A percentile compares a stretch with the other conserved stretches of the same genome.
Conservation (phyloP, 2,329 filamentous ascomycete genomes). For the Colletotrichum echinochloae region DNA sequence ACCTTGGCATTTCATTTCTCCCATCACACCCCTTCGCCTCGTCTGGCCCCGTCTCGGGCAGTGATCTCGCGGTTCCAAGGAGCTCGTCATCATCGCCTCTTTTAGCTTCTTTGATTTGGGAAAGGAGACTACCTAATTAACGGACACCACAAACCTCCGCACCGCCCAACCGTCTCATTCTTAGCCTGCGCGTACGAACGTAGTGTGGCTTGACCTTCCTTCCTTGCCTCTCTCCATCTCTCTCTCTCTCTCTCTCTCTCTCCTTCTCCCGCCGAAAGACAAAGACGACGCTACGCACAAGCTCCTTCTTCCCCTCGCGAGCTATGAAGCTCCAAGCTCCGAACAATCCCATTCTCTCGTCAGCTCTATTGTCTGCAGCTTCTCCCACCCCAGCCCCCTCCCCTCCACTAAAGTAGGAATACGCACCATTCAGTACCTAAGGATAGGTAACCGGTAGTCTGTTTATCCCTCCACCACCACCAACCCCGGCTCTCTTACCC, state of each 20-base stretch:
- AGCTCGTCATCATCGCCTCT: not conserved
- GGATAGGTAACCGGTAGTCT: no score
- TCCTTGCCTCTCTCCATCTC: not conserved
- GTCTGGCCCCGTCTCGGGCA: not conserved
- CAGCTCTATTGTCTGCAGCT: not conserved
- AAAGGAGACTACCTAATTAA: not conserved
- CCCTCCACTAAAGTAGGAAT: not conserved
- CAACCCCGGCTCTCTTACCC: conserved; percentile 6
- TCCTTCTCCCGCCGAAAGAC: not conserved
- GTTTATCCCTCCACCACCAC: no score
- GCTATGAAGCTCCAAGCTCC: not conserved
- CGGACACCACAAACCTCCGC: not conserved
- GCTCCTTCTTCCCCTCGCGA: not conserved
- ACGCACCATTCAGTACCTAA: no score
- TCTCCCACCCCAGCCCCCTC: not conserved
- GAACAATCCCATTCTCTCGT: conserved; percentile 3
- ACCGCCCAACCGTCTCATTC: not conserved
- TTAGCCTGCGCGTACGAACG: not conserved
- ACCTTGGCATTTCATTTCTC: not conserved
- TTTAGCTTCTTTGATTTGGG: not conserved
- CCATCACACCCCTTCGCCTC: not conserved
- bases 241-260: not conserved
- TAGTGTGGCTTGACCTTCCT: conserved; percentile 8
- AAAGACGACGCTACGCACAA: conserved; percentile 11
- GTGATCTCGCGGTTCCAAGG: not conserved